Base-by-base conservation (phyloP, 139 green algal species). In the Prasinococcaceae sp. region DNA sequence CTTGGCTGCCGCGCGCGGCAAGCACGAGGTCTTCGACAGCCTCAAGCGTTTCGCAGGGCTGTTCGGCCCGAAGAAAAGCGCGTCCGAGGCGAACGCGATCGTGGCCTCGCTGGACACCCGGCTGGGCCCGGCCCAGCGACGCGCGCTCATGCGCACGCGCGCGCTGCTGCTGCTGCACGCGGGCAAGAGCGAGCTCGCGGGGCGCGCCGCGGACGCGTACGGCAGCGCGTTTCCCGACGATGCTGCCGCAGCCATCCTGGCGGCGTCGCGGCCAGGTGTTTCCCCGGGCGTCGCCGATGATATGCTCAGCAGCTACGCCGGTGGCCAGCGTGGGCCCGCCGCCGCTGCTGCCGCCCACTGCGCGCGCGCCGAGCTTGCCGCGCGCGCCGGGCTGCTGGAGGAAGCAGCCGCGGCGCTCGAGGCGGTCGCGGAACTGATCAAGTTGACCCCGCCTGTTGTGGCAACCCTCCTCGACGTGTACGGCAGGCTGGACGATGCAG, bases 351-450 rank as follows among this genome's bases (percentile, higher is more conserved):
- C 8, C 39, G 39, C 69, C 12, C 23, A 14, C 19, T 65, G 85
- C 20, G 65, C 83, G 63, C 64, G 75, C 2, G 75, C 66, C 6
- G 79, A 92, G 61, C 44, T 87, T 47, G 74, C 71, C 2, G 49
- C 77, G 25, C 63, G 70, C 49, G 30, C 35, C 0, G 69, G 65
- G 25, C 49, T 78, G 19, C 27, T 37, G 4, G 32, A n/a, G n/a
- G 40, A 5, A 5, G 44, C 48, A 4, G 42, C 36, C 48, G 4
- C 6, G 1, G 70, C 66, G 8, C 61, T 78, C 37, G 36, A 28
- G 9, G 33, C 55, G 17, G 49, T 78, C 49, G 37, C 22, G 47
- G 60, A 10, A 61, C 49, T 64, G 54, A 24, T 12, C 6, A 12
- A 25, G 4, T 24, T n/a, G n/a, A n/a, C 30, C 30, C 74, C 72